phyloP scores from a whole-genome alignment of 78 protist genomes.

The Cavenderia fasciculata region DNA sequence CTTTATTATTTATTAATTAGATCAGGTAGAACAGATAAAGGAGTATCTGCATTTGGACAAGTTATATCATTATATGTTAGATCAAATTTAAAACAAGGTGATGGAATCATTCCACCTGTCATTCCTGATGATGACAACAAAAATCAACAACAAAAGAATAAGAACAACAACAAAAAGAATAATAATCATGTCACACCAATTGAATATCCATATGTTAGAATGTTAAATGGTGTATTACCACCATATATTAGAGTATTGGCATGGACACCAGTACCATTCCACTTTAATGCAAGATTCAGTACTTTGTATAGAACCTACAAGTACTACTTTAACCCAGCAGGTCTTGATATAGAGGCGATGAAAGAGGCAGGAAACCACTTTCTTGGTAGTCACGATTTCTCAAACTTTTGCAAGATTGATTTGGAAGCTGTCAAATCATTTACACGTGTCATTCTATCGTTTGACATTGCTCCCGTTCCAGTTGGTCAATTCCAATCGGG shows the following conservation, averaged over 20 bases:
- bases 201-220: conserved; percentile 56
- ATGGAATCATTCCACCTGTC: conserved; percentile 16
- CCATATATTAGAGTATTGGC: conserved; percentile 41
- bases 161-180: conserved; percentile 11
- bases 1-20: conserved; percentile 6
- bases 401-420: conserved; percentile 72
- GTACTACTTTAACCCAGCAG: conserved; percentile 41
- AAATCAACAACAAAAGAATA: neutral
- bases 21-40: conserved; percentile 84
- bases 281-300: conserved; percentile 70
- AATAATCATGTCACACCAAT: neutral
- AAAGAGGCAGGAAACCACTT: conserved; percentile 59
- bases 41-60: conserved; percentile 79
- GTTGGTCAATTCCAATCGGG: neutral
- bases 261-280: conserved; percentile 71
- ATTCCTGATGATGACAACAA: conserved; percentile 1
- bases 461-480: conserved; percentile 3
- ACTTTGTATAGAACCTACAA: conserved; percentile 71
- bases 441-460: conserved; percentile 20
- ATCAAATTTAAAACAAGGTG: conserved; percentile 58
- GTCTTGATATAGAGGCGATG: conserved; percentile 37
- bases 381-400: conserved; percentile 72
- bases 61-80: conserved; percentile 76
- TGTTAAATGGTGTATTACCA: conserved; percentile 75
- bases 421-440: conserved; percentile 47